Evolutionary conservation across 345 rosid genomes (phyloP).

Genomic region (Erodium maritimum): DNA sequence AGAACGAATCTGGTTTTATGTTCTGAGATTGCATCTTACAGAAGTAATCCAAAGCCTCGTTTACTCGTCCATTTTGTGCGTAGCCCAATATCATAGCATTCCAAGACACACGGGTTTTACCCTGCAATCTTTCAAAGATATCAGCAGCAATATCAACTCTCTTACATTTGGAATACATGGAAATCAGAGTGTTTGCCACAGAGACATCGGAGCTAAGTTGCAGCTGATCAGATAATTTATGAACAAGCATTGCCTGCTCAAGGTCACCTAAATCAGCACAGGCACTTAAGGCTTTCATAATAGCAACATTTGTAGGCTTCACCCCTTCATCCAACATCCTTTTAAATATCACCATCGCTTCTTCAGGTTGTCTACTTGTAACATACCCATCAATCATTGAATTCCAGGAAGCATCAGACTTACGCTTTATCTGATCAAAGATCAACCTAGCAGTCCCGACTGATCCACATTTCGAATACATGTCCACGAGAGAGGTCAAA

Average conservation of each 20-base stretch:
- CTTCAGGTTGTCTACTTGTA: slow-evolving; percentile 45
- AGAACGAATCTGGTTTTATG: slow-evolving; percentile 54
- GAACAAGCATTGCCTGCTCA: slow-evolving; percentile 47
- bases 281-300: slow-evolving; percentile 58
- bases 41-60: slow-evolving; percentile 54
- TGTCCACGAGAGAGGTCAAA: slow-evolving; percentile 54
- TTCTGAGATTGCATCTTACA: slow-evolving; percentile 30
- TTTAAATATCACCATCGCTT: slow-evolving; percentile 44
- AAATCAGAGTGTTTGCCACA: slow-evolving; percentile 63
- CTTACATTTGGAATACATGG: slow-evolving; percentile 73
- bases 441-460: slow-evolving; percentile 36
- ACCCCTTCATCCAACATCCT: slow-evolving; percentile 60
- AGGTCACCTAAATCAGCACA: slow-evolving; percentile 63
- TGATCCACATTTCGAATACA: slow-evolving; percentile 62
- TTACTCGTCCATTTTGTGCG: slow-evolving; percentile 56
- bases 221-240: slow-evolving; percentile 31
- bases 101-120: slow-evolving; percentile 67
- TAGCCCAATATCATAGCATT: slow-evolving; percentile 72
- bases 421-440: slow-evolving; percentile 43
- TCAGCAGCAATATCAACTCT: slow-evolving; percentile 42
- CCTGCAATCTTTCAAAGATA: slow-evolving; percentile 37
- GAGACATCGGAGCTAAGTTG: slow-evolving; percentile 42
- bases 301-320: slow-evolving; percentile 54
- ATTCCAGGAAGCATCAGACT: slow-evolving; percentile 73
- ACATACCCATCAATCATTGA: slow-evolving; percentile 81